Evolutionary conservation across 306 rosid genomes (phyloP), one percentile per base, ranked within the genome.

Genomic region (Herpetospermum pedunculosum): DNA sequence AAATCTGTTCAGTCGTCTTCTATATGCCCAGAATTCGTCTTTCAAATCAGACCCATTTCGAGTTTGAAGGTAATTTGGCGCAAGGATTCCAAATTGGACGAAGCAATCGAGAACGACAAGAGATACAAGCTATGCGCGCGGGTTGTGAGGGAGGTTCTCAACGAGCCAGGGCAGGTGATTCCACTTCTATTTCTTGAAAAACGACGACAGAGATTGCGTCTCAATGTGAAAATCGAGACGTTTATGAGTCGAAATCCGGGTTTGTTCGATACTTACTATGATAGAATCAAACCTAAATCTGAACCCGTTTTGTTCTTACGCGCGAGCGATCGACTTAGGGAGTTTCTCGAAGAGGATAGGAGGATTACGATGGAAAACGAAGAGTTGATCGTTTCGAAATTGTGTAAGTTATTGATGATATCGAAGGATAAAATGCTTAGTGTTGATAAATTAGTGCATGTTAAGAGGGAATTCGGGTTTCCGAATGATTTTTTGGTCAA

Each of bases 21-120:
- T 48, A 5, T 58, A 38, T 62, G 74, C 76, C 90, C 75, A 65
- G 69, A 40, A 16, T 15, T 75, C 76, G 41, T 70, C 43, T 60
- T 55, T 3, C 73, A 76, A 26, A 15, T 57, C 34, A 84, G 78
- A 80, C 15, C 74, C 23, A 87, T 89, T 18, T 87, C 90, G 6
- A 94, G 92, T 80, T 91, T 91, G 50, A 91, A 87, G 81, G 97
- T 94, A 13, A 80, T 59, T 19, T 89, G 99, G 99, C 96, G 95
- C 37, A 91, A 91, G 68, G 99, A 94, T 83, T 77, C 1, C 14
- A 18, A 74, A 18, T 87, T 94, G 0, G 97, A 94, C 86, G 83
- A 53, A 59, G 91, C 97, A 49, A 89, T 91, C 37, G 89, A 91
- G 57, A 76, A 73, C 52, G 96, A 88, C 54, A 94, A 94, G 54